Percentiles rank a stretch among this genome's conserved stretches.
These are phyloP conservation scores for Apiotrichum gamsii DNA, from an alignment of 1,284 basidiomycete genomes.

Conservation along the genomic window DNA sequence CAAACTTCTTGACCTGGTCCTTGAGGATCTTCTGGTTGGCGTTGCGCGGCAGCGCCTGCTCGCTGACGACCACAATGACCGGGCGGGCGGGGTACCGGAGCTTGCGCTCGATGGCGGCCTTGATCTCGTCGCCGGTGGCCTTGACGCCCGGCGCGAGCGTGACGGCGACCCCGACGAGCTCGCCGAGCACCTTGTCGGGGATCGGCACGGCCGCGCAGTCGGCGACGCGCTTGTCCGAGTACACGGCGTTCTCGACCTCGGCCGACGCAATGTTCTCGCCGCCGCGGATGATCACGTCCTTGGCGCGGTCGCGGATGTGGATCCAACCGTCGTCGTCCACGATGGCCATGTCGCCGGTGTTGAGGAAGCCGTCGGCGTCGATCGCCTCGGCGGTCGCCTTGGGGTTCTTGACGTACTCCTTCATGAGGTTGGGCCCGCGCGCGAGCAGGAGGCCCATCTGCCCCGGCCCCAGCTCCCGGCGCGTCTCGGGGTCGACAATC, in stretches of 20 bases:
- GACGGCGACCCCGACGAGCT: slow-evolving; percentile 35
- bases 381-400: slow-evolving; percentile 16
- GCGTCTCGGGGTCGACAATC: slow-evolving; percentile 34
- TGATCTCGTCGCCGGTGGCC: slow-evolving; percentile 7
- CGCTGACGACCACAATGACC: slow-evolving; percentile 3
- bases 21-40: slow-evolving; percentile 17
- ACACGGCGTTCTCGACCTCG: slow-evolving; percentile 40
- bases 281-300: slow-evolving; percentile 43
- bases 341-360: slow-evolving; percentile 37
- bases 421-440: slow-evolving; percentile 40
- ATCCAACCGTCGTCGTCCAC: slow-evolving; percentile 38
- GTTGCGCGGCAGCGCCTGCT: slow-evolving; percentile 4
- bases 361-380: slow-evolving; percentile 37
- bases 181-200: slow-evolving; percentile 32
- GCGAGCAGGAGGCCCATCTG: slow-evolving; percentile 30
- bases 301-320: slow-evolving; percentile 33
- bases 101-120: slow-evolving; percentile 3
- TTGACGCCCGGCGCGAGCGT: slow-evolving; percentile 18
- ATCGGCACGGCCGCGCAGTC: slow-evolving; percentile 37
- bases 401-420: slow-evolving; percentile 24
- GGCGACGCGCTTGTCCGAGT: slow-evolving; percentile 25
- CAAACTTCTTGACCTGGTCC: slow-evolving; percentile 15
- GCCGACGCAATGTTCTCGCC: slow-evolving; percentile 41
- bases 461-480: slow-evolving; percentile 20
- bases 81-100: slow-evolving; percentile 10